Base-by-base conservation (phyloP, 805 yeast genomes). In the Sugiyamaella marilandica region DNA sequence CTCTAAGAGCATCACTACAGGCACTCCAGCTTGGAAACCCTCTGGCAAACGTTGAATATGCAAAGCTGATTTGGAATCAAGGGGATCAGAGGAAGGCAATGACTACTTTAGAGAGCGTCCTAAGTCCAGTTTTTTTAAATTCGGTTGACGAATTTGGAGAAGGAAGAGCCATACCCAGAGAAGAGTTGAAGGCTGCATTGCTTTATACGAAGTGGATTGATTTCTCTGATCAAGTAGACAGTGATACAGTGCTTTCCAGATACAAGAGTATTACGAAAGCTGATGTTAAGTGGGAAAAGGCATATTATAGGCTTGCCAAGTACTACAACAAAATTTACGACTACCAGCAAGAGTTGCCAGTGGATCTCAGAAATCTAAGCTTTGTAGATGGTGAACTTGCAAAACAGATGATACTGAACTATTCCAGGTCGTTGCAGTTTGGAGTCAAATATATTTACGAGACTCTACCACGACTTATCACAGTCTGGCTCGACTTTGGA, bases 161-260 rank as follows among this genome's bases (percentile, higher is more conserved):
- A 10, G 21, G 16, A 35, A 41, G 21, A 32, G 16, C 18, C 10
- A 41, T 56, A 11, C 10, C 52, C 10, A 52, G 51, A 10, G 48
- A 49, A 13, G 41, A 52, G 34, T 74, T 80, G 1, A 61, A 74
- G 47, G 79, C 82, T n/a, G 85, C 87, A 50, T 70, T 91, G 46
- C 83, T 84, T 54, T 87, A 87, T 63, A 87, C 97, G 0, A 81
- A 83, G 57, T 94, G 98, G 98, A 72, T 90, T 14, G 96, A 90
- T 62, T 74, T 74, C 34, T 87, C 97, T 0, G 91, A 89, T 48
- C 91, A 87, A 63, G 84, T 90, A 32, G 83, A 89, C 8, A 82
- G 95, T 8, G 78, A 77, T 13, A 83, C 82, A 34, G 85, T 94
- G 36, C 78, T 85, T 18, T 77, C 76, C 29, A 87, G 87, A 57